phyloP scores from a whole-genome alignment of 2,329 filamentous ascomycete genomes.

The Ophiostoma pallidulum region DNA sequence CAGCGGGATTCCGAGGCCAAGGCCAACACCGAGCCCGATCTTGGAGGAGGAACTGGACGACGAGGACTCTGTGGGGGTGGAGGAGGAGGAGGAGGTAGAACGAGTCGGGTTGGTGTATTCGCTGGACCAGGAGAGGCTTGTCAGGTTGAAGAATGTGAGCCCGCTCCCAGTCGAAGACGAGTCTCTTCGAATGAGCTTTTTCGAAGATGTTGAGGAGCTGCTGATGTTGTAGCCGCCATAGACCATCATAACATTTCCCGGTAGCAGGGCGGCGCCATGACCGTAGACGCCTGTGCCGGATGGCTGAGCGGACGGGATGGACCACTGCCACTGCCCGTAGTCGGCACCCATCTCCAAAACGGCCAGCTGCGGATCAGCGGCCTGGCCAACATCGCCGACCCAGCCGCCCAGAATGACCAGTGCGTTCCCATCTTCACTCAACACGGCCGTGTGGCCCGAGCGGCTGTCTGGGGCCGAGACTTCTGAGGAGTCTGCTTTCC shows the following conservation, averaged over 20 bases:
- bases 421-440: conserved; percentile 68
- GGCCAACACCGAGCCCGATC: conserved; percentile 53
- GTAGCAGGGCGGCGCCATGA: conserved; percentile 53
- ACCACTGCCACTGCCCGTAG: conserved; percentile 69
- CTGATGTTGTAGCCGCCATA: conserved; percentile 50
- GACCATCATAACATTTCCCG: conserved; percentile 60
- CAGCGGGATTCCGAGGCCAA: conserved; percentile 53
- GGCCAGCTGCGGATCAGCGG: conserved; percentile 73
- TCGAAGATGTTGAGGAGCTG: neutral
- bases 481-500: neutral
- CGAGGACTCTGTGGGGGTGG: conserved; percentile 3
- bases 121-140: conserved; percentile 43
- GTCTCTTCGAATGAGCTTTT: neutral
- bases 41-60: conserved; percentile 27
- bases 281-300: conserved; percentile 45
- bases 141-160: conserved; percentile 46
- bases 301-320: conserved; percentile 45
- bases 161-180: conserved; percentile 17
- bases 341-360: conserved; percentile 66
- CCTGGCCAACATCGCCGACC: conserved; percentile 70
- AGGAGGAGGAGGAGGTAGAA: conserved; percentile 10
- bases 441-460: conserved; percentile 78
- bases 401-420: conserved; percentile 81
- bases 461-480: conserved; percentile 46
- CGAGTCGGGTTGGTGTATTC: conserved; percentile 37